phyloP scores from a whole-genome alignment of 2,329 filamentous ascomycete genomes.

The Magnaporthiopsis poae region DNA sequence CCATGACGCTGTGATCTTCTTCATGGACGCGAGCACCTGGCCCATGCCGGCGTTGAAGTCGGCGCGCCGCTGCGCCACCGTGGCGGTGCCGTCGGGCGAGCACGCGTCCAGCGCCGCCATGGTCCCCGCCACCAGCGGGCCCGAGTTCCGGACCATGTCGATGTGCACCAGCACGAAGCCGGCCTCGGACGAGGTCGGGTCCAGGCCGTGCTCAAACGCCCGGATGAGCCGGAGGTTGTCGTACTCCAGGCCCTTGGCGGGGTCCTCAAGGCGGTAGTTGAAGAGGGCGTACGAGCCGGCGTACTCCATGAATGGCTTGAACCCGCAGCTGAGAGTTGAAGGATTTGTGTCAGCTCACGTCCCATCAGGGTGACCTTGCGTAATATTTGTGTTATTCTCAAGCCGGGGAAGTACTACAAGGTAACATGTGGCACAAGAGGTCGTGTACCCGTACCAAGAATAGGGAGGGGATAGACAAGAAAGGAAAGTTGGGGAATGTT shows the following conservation, averaged over 20 bases:
- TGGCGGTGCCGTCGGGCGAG: slow-evolving; percentile 23
- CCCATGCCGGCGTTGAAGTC: slow-evolving; percentile 55
- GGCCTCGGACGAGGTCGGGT: slow-evolving; percentile 79
- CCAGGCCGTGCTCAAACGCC: slow-evolving; percentile 81
- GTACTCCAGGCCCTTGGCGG: slow-evolving; percentile 46
- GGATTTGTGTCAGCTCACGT: slow-evolving; percentile 15
- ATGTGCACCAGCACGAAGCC: slow-evolving; percentile 94
- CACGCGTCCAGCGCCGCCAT: slow-evolving; percentile 53
- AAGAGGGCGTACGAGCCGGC: slow-evolving; percentile 59
- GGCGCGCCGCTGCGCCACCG: slow-evolving; percentile 32
- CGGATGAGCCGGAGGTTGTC: slow-evolving; percentile 72
- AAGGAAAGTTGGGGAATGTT: background rate
- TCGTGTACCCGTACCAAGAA: background rate
- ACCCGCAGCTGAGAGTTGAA: slow-evolving; percentile 36
- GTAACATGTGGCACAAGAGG: background rate
- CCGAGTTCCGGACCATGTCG: slow-evolving; percentile 86
- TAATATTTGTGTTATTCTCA: background rate
- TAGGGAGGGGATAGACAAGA: background rate
- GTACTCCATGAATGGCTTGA: slow-evolving; percentile 89
- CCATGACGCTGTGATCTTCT: slow-evolving; percentile 68
- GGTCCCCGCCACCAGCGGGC: slow-evolving; percentile 63
- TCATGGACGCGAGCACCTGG: slow-evolving; percentile 53
- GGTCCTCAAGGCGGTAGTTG: slow-evolving; percentile 55
- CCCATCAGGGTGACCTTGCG: slow-evolving; percentile 19
- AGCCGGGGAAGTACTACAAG: background rate